Evolutionary conservation across 1,284 basidiomycete genomes (phyloP), one percentile per base, ranked within the genome.

Genomic region (Phaffia rhodozyma): DNA sequence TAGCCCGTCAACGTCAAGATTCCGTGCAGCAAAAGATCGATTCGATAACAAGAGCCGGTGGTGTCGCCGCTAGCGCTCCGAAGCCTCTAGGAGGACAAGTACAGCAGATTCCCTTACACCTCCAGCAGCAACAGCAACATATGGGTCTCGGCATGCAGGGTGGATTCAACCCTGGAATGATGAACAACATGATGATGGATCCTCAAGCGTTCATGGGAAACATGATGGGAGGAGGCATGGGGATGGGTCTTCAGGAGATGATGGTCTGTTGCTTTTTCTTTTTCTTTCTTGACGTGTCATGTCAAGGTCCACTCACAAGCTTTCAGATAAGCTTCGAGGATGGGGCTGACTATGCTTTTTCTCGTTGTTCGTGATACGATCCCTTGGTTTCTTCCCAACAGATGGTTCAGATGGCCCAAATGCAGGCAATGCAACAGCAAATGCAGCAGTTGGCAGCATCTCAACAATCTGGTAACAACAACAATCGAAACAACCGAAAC

Each of bases 391-490:
- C 16, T 2, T 61, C 54, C 47, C 74, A 73, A 69, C 75, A 76
- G 72, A 75, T 76, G 70, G 75, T 74, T 62, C 74, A 72, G 66
- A 76, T 77, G 76, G 72, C 71, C 59, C 75, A 76, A 65, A 77
- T 77, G 76, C 73, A 74, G 20, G 68, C 73, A 60, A 75, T 76
- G 72, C 75, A 76, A 71, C 66, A 69, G 29, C 69, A 73, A 62
- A 77, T 77, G 75, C 51, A 13, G 5, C 38, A 56, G 20, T 48
- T 58, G 16, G 61, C 62, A 21, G 47, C 66, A 66, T 16, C 43
- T 27, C 3, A 53, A 20, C 56, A 50, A 50, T 53, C 21, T 29
- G 11, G 38, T 43, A 16, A 11, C 52, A 11, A 34, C 52, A 52
- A 51, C 55, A 38, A 47, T 34, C 4, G 32, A 50, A 64, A 38